A percentile compares a stretch with the other conserved stretches of the same genome.
phyloP scores from a whole-genome alignment of 495 filamentous ascomycete species.

The Lophiostoma macrostomum region DNA sequence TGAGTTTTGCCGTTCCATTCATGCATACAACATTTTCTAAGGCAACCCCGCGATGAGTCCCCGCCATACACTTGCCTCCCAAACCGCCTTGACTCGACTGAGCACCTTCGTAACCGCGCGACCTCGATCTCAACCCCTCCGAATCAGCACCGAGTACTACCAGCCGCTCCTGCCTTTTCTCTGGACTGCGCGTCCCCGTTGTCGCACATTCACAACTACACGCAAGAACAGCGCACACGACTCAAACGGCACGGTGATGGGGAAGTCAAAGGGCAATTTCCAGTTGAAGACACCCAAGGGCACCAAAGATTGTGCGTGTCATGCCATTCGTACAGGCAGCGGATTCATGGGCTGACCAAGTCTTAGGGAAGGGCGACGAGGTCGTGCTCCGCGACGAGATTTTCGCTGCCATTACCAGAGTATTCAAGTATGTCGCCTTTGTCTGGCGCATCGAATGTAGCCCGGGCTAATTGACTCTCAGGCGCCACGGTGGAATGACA shows the following conservation, averaged over 20 bases:
- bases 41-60: conserved; percentile 31
- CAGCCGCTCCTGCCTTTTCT: conserved; percentile 19
- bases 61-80: conserved; percentile 15
- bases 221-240: conserved; percentile 8
- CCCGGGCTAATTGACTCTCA: no score
- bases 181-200: conserved; percentile 2
- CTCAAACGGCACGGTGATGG: conserved; percentile 16
- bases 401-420: conserved; percentile 74
- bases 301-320: conserved; percentile 38
- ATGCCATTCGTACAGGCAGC: background rate
- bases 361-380: conserved; percentile 62
- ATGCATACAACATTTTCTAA: conserved; percentile 18
- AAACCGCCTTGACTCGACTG: conserved; percentile 13
- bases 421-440: conserved; percentile 54
- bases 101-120: conserved; percentile 11
- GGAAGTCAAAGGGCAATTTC: conserved; percentile 29
- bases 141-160: background rate
- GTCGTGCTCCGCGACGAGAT: conserved; percentile 80
- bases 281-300: conserved; percentile 42
- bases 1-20: conserved; percentile 13
- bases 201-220: conserved; percentile 10
- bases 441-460: no score
- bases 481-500: conserved; percentile 80
- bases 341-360: background rate
- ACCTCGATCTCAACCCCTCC: conserved; percentile 1